Conservation (phyloP, 169 alveolate species). For the Cryptosporidium meleagridis region DNA sequence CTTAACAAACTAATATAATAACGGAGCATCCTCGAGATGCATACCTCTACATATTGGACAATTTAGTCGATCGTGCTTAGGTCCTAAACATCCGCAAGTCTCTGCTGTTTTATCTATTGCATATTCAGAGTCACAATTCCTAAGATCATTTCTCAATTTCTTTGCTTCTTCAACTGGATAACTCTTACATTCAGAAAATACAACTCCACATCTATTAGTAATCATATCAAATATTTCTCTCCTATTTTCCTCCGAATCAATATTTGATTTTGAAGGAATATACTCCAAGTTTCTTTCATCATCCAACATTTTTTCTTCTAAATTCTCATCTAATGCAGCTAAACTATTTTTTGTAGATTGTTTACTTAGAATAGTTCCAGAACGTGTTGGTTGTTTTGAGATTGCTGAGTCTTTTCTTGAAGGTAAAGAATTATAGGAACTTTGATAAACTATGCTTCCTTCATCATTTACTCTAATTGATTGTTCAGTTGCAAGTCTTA, state of each 20-base stretch:
- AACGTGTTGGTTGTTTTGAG: slow-evolving; percentile 11
- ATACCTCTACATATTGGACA: slow-evolving; percentile 70
- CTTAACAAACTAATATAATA: slow-evolving; percentile 49
- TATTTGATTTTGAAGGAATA: slow-evolving; percentile 39
- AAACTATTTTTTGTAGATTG: slow-evolving; percentile 25
- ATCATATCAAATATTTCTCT: slow-evolving; percentile 41
- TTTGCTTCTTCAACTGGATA: slow-evolving; percentile 13
- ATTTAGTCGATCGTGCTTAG: slow-evolving; percentile 59
- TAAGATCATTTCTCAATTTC: neutral
- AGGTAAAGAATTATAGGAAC: slow-evolving; percentile 2
- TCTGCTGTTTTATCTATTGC: slow-evolving; percentile 60
- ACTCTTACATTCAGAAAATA: slow-evolving; percentile 44
- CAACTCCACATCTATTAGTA: slow-evolving; percentile 48
- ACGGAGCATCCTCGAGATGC: slow-evolving; percentile 73
- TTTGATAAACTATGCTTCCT: slow-evolving; percentile 48
- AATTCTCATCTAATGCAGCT: neutral
- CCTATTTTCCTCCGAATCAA: neutral
- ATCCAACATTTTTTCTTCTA: neutral
- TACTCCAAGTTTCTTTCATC: neutral
- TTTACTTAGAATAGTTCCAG: slow-evolving; percentile 1
- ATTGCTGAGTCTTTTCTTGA: slow-evolving; percentile 22
- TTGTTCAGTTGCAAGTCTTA: slow-evolving; percentile 67
- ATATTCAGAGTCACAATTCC: slow-evolving; percentile 46
- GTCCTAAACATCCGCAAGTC: slow-evolving; percentile 72
- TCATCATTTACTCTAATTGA: slow-evolving; percentile 72